Conservation (phyloP, 2,329 filamentous ascomycete species). For the Fusarium sp. region DNA sequence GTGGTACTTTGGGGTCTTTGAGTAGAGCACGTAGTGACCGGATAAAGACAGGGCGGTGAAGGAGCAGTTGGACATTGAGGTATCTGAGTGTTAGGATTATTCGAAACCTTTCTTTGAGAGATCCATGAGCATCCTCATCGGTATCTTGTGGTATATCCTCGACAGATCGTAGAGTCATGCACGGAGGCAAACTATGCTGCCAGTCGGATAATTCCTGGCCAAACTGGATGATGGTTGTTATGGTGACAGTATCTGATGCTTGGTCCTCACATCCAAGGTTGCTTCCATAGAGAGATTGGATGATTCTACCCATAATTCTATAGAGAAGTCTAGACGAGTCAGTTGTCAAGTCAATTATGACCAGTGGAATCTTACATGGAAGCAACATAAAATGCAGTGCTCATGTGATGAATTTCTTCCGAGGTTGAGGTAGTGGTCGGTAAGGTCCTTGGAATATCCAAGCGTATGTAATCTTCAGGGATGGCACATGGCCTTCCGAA, state of each 20-base stretch:
- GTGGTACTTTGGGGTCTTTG: neutral
- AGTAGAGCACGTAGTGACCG: neutral
- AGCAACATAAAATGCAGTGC: constrained; percentile 31
- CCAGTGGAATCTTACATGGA: neutral
- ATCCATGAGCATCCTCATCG: neutral
- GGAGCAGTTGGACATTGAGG: constrained; percentile 8
- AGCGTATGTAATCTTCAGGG: constrained; percentile 32
- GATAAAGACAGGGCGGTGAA: constrained; percentile 7
- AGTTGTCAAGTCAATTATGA: accelerated
- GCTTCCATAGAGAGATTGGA: constrained; percentile 22
- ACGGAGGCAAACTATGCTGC: constrained; percentile 1
- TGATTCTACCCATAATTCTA: constrained; percentile 23
- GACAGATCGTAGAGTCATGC: neutral
- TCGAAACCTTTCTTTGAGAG: neutral
- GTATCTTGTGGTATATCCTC: neutral
- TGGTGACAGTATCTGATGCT: constrained; percentile 7
- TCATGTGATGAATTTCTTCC: neutral
- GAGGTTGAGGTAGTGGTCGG: neutral
- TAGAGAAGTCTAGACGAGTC: constrained; percentile 14
- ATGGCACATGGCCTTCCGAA: constrained; percentile 34
- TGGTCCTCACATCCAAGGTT: constrained; percentile 30
- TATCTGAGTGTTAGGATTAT: neutral
- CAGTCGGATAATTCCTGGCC: constrained; percentile 34
- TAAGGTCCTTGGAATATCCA: constrained; percentile 16
- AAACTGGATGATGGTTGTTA: constrained; percentile 22